Conservation (phyloP, 331 rosid species). For the Telfairia occidentalis region DNA sequence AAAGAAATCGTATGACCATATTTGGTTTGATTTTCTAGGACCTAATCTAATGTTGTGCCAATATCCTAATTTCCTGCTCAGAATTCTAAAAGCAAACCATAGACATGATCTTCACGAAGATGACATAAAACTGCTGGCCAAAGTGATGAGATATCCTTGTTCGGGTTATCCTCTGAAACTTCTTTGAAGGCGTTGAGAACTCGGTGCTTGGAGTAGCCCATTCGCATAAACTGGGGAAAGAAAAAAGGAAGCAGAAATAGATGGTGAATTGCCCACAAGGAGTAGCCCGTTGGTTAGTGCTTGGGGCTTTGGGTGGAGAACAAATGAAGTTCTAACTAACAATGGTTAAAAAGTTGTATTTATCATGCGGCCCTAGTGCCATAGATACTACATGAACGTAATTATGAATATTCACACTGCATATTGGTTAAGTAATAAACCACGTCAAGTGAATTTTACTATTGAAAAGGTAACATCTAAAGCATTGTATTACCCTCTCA, state of each 20-base stretch:
- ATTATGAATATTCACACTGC: background rate
- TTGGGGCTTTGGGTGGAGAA: background rate
- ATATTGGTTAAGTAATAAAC: background rate
- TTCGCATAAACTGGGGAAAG: conserved; percentile 37
- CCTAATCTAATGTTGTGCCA: conserved; percentile 10
- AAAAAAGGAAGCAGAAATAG: background rate
- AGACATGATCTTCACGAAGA: conserved; percentile 65
- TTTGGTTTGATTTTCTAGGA: conserved; percentile 11
- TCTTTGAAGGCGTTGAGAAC: conserved; percentile 39
- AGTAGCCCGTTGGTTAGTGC: background rate
- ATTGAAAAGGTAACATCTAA: background rate
- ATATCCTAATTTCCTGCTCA: conserved; percentile 19
- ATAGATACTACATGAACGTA: background rate
- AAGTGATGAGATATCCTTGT: conserved; percentile 48
- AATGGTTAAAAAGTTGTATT: background rate
- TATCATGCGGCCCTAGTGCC: background rate
- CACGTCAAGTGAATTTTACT: background rate
- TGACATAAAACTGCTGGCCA: conserved; percentile 80
- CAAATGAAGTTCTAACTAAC: background rate
- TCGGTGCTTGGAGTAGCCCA: conserved; percentile 77
- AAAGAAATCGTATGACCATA: conserved; percentile 15
- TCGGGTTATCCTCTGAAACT: conserved; percentile 39
- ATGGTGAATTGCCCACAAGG: background rate
- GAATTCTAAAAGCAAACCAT: conserved; percentile 38
- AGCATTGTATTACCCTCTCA: conserved; percentile 42